Base-by-base conservation (phyloP, 179 eudicot species). In the Carnegiea gigantea region DNA sequence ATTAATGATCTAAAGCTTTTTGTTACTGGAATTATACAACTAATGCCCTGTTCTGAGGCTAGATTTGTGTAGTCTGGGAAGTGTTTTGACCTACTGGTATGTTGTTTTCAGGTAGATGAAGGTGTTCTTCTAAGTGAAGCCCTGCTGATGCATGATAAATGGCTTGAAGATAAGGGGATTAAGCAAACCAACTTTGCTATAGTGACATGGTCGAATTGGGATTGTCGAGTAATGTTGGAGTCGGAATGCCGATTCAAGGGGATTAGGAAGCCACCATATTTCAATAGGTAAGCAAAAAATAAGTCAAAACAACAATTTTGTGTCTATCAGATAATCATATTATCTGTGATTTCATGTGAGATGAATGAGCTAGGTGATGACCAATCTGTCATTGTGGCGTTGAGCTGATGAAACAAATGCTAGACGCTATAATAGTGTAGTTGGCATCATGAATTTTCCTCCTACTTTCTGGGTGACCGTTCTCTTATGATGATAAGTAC, bases 171-270 rank as follows among this genome's bases (percentile, higher is more conserved):
- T 43, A 93, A 86, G 87, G 98, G 99, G 60, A 88, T 95, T 24
- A 93, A 92, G 85, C 87, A 89, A 79, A 84, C 92, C 64, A 91
- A 89, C 80, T 95, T 95, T 88, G 94, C 92, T 71, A 91, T 95
- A 57, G 99, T 95, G 68, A 95, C 99, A 18, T 95, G 99, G 99
- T 92, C 99, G 1, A 89, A 89, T 81, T 95, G 99, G 99, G 99
- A 95, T 86, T 95, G 99, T 78, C 85, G 89, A 30, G 98, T 95
- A 64, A 91, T 95, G 95, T 80, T 95, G 89, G 99, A 95, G 90
- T 94, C 99, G 38, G 99, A 95, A 82, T 95, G 99, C 87, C 93
- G 95, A 51, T 92, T 86, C 88, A 95, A 95, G 84, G 90, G 86
- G 78, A 90, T 95, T 43, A 81, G 84, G 71, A 95, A 95, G 93